Evolutionary conservation across 2,329 filamentous ascomycete genomes (phyloP), one percentile per base, ranked within the genome.

Genomic region (Nannizziopsis barbatae): DNA sequence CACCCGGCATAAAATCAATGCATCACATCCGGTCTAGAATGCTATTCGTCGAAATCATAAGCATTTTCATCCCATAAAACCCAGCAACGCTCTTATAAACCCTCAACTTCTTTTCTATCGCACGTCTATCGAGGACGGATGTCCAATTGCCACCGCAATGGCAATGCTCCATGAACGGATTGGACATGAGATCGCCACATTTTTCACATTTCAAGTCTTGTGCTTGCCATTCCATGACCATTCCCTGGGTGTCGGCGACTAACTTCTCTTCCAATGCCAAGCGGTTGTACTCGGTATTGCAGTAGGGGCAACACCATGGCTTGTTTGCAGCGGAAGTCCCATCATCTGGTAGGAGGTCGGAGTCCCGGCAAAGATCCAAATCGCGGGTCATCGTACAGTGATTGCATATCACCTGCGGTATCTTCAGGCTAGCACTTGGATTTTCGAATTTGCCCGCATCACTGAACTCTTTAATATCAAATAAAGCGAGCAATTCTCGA

Each of bases 111-210:
- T 72, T 77, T 59, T 77, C 66, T 20, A 90, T 70, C 22, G 84
- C 84, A 27, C 75, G 78, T 54, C 75, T 74, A 56, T 81, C 76
- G 51, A 89, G 73, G 15, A 80, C 86, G 55, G 79, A 79, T 14
- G 74, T 75, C 92, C 92, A 98, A 51, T 77, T 76, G 2, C 92
- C 92, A 52, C 86, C 86, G 71, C 92, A 98, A 9, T 82, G 84
- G 67, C 93, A 98, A 66, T 96, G 89, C 65, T 95, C 90, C 81
- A 92, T 88, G 58, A 96, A 93, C 60, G 95, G 90, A 63, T 95
- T 96, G 36, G 86, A 75, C 61, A 87, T 73, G 35, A 95, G 66
- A 3, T 69, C 59, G 37, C 65, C 65, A 58, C 78, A 81, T 57
- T 86, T 86, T 30, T 76, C 79, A 63, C 92, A 98, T 67, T 87